Base-by-base conservation (phyloP, 2,329 filamentous ascomycete species). In the Cryphonectria radicalis region DNA sequence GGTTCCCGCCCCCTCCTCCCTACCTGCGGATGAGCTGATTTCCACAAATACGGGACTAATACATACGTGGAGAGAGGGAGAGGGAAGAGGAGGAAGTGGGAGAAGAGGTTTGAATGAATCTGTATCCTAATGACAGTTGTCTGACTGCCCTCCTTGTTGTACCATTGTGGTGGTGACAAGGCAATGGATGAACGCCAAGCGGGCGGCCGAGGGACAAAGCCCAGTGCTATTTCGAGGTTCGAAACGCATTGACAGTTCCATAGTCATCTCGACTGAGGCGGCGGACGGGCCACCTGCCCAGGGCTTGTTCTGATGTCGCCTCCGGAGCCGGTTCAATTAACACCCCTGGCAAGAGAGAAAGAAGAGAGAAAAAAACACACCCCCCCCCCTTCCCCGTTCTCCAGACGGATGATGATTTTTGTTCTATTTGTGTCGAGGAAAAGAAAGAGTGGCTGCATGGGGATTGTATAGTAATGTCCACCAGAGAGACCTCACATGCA, bases 231-330 rank as follows among this genome's bases (percentile, higher is more conserved):
- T 68, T 68, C 66, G 60, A 68, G 66, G 40, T 66, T 65, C 37
- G 68, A 50, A 66, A 63, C 59, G 57, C 67, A 68, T 50, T 68
- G 67, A 55, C 43, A 68, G 43, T 68, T 55, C 32, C 59, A 63
- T 68, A 17, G 50, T 63, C 59, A 63, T 71, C 70, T 65, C 66
- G 66, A 72, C 65, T 69, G 57, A 72, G 63, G 66, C 40, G 63
- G 46, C 43, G 59, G n/a, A 66, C 60, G 67, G 55, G 66, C 66
- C 70, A 67, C 67, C 67, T 68, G 42, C 59, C 55, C 67, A 62
- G 59, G 59, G 59, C 59, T 35, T 35, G 59, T 40, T 35, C 19
- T 37, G 59, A 37, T n/a, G 59, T 62, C 22, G 46, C 59, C 59
- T 40, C 59, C 59, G 59, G 59, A 40, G 59, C 32, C 59, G 19